Conservation (phyloP, 805 yeast species). For the Hanseniaspora meyeri region DNA sequence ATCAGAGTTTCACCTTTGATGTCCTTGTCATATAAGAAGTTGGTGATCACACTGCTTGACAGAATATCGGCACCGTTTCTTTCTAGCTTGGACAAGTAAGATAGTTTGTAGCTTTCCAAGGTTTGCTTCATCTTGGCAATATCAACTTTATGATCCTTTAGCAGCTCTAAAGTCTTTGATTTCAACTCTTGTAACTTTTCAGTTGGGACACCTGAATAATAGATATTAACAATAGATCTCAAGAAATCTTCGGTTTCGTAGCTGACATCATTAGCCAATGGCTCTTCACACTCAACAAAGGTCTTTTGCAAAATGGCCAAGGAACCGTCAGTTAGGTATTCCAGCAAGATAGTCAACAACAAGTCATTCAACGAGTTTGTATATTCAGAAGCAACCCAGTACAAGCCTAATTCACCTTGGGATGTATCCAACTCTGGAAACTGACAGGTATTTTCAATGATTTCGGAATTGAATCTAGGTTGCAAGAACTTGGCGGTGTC, state of each 20-base stretch:
- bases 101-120: constrained; percentile 51
- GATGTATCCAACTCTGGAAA: constrained; percentile 87
- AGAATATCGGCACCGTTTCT: constrained; percentile 45
- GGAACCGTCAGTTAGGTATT: constrained; percentile 65
- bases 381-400: constrained; percentile 74
- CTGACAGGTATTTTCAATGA: constrained; percentile 38
- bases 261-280: constrained; percentile 60
- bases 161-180: constrained; percentile 35
- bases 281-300: constrained; percentile 71
- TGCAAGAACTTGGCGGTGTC: constrained; percentile 10
- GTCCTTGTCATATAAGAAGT: constrained; percentile 59
- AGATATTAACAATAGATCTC: constrained; percentile 43
- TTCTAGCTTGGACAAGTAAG: constrained; percentile 49
- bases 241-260: constrained; percentile 65
- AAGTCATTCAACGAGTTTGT: constrained; percentile 40
- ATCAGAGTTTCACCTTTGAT: constrained; percentile 35
- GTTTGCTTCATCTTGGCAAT: constrained; percentile 53
- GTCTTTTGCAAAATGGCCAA: constrained; percentile 59
- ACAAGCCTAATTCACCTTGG: constrained; percentile 57
- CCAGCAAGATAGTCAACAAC: constrained; percentile 60
- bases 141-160: constrained; percentile 54
- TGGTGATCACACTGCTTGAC: constrained; percentile 56
- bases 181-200: constrained; percentile 46
- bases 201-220: constrained; percentile 65
- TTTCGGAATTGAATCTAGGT: constrained; percentile 10